phyloP scores from a whole-genome alignment of 345 rosid species.

The Populus deltoides region DNA sequence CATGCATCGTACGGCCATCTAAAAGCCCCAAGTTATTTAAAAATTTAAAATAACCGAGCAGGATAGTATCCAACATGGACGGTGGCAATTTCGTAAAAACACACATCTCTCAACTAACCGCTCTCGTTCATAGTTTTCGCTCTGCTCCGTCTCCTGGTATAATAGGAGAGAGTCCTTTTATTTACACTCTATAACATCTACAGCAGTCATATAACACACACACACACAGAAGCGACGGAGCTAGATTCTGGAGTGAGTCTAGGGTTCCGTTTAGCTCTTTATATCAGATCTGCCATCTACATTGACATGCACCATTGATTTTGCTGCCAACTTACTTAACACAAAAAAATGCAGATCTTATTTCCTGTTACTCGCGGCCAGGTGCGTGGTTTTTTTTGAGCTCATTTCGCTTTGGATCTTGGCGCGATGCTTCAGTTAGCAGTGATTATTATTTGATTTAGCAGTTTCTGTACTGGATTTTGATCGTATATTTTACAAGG shows the following conservation, averaged over 20 bases:
- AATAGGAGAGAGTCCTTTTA: too few relatives aligned
- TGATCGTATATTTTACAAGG: background rate
- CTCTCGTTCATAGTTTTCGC: too few relatives aligned
- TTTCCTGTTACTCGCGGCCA: slow-evolving; percentile 68
- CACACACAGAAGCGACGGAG: background rate
- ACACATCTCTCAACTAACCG: slow-evolving; percentile 5
- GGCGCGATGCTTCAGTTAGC: slow-evolving; percentile 10
- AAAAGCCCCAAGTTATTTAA: background rate
- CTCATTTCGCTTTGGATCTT: slow-evolving; percentile 13
- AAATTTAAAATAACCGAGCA: background rate
- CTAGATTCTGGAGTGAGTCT: slow-evolving; percentile 1
- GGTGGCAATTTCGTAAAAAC: background rate
- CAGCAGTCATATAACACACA: background rate
- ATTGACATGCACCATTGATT: background rate
- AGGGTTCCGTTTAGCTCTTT: background rate
- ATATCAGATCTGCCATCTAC: background rate
- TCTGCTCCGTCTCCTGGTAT: too few relatives aligned
- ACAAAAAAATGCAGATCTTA: slow-evolving; percentile 24
- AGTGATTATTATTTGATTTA: background rate
- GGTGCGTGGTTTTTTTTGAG: slow-evolving; percentile 34
- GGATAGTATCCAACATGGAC: background rate
- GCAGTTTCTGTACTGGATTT: background rate
- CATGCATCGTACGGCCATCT: background rate
- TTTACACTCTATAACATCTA: background rate
- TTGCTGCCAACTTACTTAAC: background rate